Base-by-base conservation (phyloP, 2,329 filamentous ascomycete genomes). In the Venturiaceae sp. region DNA sequence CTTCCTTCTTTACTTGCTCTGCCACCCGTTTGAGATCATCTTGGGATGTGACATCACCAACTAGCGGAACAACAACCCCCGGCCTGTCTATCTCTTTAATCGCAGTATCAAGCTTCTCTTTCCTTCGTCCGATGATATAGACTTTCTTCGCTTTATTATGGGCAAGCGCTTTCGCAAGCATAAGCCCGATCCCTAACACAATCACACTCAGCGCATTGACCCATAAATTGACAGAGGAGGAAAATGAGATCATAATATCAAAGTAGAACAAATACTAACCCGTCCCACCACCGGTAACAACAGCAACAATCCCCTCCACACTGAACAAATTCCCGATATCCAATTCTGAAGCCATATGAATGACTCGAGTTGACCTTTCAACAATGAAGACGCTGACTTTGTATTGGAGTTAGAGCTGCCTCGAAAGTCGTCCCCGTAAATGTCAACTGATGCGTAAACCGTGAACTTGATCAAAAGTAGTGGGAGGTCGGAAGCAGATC, bases 261-360 rank as follows among this genome's bases (percentile, higher is more conserved):
- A 46, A 56, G 33, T 19, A 47, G 16, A 26, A 14, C n/a, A 39
- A 2, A 30, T 26, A 50, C 39, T 34, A n/a, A 50, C 72, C 71
- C 72, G 58, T 59, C 39, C 79, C 79, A 52, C 78, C 79, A 33
- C 80, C 80, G 2, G 80, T 83, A 55, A 83, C 69, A 55, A 81
- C 76, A 23, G 72, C 78, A 3, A 82, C 76, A 23, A 79, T 71
- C 56, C 74, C 78, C 58, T 80, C 72, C 62, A 81, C 77, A 16
- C 72, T 73, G 68, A 82, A 82, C 5, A 83, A 66, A 3, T 36
- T 44, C n/a, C 8, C n/a, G 13, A 44, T 34, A 39, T 44, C 37
- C 34, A 44, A 19, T 19, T 34, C 37, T 36, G 53, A 39, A 41
- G 53, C 34, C 9, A 50, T 6, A 13, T 8, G 13, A 26, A 23